These are phyloP conservation scores for Clarkia xantiana DNA, from an alignment of 345 rosid genomes.

Conservation along the genomic window DNA sequence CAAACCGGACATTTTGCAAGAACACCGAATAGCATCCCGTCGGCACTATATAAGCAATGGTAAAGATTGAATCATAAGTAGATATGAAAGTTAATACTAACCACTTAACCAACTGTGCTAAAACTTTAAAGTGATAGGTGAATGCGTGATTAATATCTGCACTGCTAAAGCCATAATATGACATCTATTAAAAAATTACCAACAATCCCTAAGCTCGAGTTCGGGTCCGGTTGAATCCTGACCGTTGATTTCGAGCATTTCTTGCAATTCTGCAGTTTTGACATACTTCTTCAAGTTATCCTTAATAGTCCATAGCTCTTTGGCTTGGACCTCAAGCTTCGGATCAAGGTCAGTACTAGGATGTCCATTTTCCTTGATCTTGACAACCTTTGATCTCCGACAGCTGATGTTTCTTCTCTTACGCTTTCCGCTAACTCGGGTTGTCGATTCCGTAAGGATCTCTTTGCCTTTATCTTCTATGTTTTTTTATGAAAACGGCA, in stretches of 20 bases:
- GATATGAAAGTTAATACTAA: not conserved
- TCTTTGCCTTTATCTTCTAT: conserved; percentile 18
- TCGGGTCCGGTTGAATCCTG: conserved; percentile 82
- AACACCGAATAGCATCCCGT: conserved; percentile 93
- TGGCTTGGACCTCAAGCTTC: conserved; percentile 59
- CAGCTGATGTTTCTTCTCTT: conserved; percentile 27
- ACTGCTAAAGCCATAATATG: not conserved
- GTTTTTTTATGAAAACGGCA: conserved; percentile 16
- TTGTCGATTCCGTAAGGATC: conserved; percentile 14
- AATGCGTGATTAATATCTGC: too few relatives aligned
- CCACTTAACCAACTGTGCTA: not conserved
- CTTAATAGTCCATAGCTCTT: conserved; percentile 76
- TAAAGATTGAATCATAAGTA: not conserved
- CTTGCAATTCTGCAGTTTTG: conserved; percentile 55
- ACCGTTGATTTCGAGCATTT: conserved; percentile 62
- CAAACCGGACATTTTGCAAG: conserved; percentile 63
- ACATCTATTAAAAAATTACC: conserved; percentile 30
- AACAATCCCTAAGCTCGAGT: conserved; percentile 71
- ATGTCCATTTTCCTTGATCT: conserved; percentile 31
- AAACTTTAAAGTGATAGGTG: too few relatives aligned
- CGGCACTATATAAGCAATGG: conserved; percentile 40
- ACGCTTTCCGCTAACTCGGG: conserved; percentile 46
- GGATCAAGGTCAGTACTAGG: conserved; percentile 28
- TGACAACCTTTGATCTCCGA: conserved; percentile 41
- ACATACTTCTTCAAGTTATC: conserved; percentile 75